These are phyloP conservation scores for Arthroderma sp. DNA, from an alignment of 2,329 filamentous ascomycete genomes.

Conservation along the genomic window DNA sequence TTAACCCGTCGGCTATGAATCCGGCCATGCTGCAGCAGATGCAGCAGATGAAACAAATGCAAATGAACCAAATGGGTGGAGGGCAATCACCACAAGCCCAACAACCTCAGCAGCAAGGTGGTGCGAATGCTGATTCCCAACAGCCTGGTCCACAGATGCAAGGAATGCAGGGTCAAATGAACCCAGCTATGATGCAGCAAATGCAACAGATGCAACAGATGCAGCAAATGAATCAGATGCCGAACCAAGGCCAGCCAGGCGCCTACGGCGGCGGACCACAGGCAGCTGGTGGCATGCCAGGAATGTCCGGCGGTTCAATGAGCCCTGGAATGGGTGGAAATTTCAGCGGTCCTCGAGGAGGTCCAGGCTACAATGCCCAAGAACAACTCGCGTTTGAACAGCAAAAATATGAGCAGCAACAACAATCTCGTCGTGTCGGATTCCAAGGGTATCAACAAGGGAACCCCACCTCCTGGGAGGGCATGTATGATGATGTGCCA, in stretches of 20 bases:
- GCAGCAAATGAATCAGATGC: constrained; percentile 50
- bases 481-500: constrained; percentile 94
- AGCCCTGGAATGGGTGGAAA: constrained; percentile 22
- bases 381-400: constrained; percentile 66
- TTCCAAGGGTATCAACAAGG: constrained; percentile 38
- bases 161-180: constrained; percentile 44
- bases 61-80: constrained; percentile 47
- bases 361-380: constrained; percentile 50
- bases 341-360: constrained; percentile 31
- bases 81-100: constrained; percentile 12
- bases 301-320: constrained; percentile 41
- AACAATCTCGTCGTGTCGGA: constrained; percentile 41
- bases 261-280: constrained; percentile 21
- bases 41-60: constrained; percentile 54
- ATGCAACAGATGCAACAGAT: constrained; percentile 55
- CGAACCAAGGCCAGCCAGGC: constrained; percentile 31
- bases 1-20: constrained; percentile 41
- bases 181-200: constrained; percentile 62
- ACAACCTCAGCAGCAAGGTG: constrained; percentile 14
- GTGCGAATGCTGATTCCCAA: constrained; percentile 24
- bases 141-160: constrained; percentile 37
- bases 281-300: constrained; percentile 20
- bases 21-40: constrained; percentile 60
- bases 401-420: constrained; percentile 63
- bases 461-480: constrained; percentile 81